Conservation (phyloP, 805 yeast species). For the Nakazawaea wyomingensis region DNA sequence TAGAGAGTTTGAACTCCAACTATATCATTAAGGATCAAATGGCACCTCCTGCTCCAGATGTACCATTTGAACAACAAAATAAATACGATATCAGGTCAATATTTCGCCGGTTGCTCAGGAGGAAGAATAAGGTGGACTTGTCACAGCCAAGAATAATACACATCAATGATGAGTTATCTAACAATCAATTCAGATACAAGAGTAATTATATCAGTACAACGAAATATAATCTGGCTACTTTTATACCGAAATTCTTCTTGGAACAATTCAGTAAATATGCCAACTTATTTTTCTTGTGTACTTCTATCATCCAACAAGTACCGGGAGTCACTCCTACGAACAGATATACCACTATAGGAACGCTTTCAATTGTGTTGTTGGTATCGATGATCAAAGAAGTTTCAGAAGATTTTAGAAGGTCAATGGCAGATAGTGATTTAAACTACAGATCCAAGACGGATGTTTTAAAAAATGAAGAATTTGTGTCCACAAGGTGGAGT, state of each 20-base stretch:
- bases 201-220: conserved; percentile 93
- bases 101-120: conserved; percentile 9
- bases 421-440: conserved; percentile 81
- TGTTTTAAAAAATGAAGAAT: conserved; percentile 59
- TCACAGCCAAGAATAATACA: conserved; percentile 53
- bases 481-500: conserved; percentile 72
- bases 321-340: conserved; percentile 96
- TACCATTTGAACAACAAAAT: neutral
- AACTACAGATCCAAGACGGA: conserved; percentile 66
- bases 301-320: conserved; percentile 93
- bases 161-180: conserved; percentile 57
- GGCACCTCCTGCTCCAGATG: conserved; percentile 11
- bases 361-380: conserved; percentile 73
- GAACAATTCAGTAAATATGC: conserved; percentile 98
- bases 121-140: conserved; percentile 17
- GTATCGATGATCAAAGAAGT: conserved; percentile 93
- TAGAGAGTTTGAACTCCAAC: conserved; percentile 10
- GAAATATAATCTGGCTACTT: conserved; percentile 89
- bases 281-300: conserved; percentile 85
- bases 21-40: conserved; percentile 11
- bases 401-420: conserved; percentile 86
- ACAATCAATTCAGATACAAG: conserved; percentile 50
- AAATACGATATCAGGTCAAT: conserved; percentile 14
- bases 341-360: conserved; percentile 91
- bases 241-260: conserved; percentile 87